phyloP scores from a whole-genome alignment of 257 asterid genomes.

The Solanum ossicruentum region DNA sequence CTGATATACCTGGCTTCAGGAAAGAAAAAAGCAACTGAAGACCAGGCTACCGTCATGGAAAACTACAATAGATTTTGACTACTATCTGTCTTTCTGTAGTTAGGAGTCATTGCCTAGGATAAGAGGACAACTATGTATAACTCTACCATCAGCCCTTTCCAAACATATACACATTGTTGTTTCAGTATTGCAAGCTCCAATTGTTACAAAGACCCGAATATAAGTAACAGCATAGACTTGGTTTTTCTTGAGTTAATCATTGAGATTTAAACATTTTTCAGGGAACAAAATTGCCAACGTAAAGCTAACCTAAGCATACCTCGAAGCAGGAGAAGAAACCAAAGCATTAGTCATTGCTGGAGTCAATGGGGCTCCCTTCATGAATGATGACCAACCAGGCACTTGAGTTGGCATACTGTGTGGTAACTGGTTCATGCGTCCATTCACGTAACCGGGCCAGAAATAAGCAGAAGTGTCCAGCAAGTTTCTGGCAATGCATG shows the following conservation, averaged over 20 bases:
- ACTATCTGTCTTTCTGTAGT: background rate
- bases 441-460: constrained; percentile 86
- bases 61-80: background rate
- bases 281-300: background rate
- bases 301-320: constrained; percentile 36
- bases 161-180: background rate
- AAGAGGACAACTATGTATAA: background rate
- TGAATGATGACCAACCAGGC: constrained; percentile 79
- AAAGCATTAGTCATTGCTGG: constrained; percentile 57
- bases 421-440: constrained; percentile 52
- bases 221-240: background rate
- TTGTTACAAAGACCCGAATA: background rate
- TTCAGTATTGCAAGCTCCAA: background rate
- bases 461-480: constrained; percentile 83
- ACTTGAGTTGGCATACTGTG: constrained; percentile 55
- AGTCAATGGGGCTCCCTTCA: constrained; percentile 72
- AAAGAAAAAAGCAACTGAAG: constrained; percentile 14
- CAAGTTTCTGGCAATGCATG: constrained; percentile 83
- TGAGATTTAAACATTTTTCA: background rate
- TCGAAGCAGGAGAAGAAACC: constrained; percentile 80
- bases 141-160: background rate
- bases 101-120: background rate
- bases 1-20: constrained; percentile 22
- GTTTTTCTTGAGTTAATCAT: background rate
- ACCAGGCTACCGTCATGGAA: constrained; percentile 8